Evolutionary conservation across 371 early-diverging fungal genomes (phyloP), one percentile per base, ranked within the genome.

Genomic region (Saksenaea oblongispora): DNA sequence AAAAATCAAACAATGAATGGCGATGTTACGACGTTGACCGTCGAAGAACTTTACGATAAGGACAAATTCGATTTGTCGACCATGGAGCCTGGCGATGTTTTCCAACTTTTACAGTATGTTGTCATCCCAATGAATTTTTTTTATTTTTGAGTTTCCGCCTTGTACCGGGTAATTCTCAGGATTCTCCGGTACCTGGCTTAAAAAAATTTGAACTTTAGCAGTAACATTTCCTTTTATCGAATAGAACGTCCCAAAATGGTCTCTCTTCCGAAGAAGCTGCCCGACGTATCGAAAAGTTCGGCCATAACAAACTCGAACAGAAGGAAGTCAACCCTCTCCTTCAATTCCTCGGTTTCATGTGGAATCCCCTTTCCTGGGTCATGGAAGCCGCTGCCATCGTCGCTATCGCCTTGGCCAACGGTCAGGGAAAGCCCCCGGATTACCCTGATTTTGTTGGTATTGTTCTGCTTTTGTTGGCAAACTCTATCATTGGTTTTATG

Each of bases 371-470:
- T 34, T 86, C 88, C 17, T 89, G 85, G 79, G 85, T 89, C 58
- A 89, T 89, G 86, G 89, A 89, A 70, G 84, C 85, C 41, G 89
- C 88, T 39, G 85, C 86, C 9, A 69, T 87, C 41, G 85, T 89
- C 47, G 84, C 88, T 34, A 86, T 87, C 65, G 87, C 70, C 28
- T 67, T 87, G 37, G 84, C 84, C 66, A 87, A 87, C 83, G 87
- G 87, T 62, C 76, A 83, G 42, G 84, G 83, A 56, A 59, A 73
- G 55, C 73, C 88, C 17, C 86, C 86, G 13, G 88, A 92, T 73
- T 91, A 90, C 85, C 82, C 85, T 59, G 92, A 94, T 71, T 88
- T 92, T 67, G 88, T 86, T 31, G 91, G 91, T 78, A 86, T 94
- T 66, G 72, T 91, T n/a, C 70, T 87, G 56, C 82, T 92, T 56